These are phyloP conservation scores for Aspergillus avenaceus DNA, from an alignment of 495 filamentous ascomycete genomes.

Conservation along the genomic window DNA sequence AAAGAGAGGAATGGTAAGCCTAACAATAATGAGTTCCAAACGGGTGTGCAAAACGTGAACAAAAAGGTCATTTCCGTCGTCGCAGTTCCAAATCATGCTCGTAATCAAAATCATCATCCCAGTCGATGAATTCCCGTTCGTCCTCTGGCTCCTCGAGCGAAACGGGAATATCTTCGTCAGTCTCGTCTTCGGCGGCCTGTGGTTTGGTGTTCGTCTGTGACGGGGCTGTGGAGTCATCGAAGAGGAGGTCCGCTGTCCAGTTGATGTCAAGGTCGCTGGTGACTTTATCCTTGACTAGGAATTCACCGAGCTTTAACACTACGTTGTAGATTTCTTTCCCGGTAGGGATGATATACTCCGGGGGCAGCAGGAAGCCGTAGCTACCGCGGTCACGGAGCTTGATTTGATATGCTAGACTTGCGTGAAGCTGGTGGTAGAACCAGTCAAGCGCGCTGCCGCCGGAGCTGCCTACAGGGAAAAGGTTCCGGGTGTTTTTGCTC, in stretches of 20 bases:
- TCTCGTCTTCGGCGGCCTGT: too few species aligned
- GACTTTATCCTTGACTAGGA: conserved; percentile 48
- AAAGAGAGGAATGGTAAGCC: not conserved
- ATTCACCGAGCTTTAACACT: conserved; percentile 75
- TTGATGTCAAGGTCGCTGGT: not conserved
- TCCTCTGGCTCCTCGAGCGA: not conserved
- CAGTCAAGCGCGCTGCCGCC: conserved; percentile 92
- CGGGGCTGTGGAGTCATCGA: not conserved
- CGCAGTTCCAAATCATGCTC: conserved; percentile 1
- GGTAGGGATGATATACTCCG: conserved; percentile 82
- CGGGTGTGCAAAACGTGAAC: not conserved
- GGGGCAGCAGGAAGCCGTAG: conserved; percentile 89
- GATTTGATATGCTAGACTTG: conserved; percentile 88
- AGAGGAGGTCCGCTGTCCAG: conserved; percentile 18
- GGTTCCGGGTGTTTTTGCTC: conserved; percentile 20
- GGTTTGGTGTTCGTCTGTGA: not conserved
- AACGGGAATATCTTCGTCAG: too few species aligned
- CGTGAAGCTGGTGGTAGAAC: conserved; percentile 85
- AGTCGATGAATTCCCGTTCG: not conserved
- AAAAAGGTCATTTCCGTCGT: conserved; percentile 1
- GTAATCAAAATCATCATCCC: not conserved
- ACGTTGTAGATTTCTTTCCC: conserved; percentile 83
- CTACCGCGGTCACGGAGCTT: conserved; percentile 92
- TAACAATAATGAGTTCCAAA: not conserved
- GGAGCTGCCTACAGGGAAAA: conserved; percentile 53